Base-by-base conservation (phyloP, 2,329 filamentous ascomycete species). In the Cryphonectria japonica region DNA sequence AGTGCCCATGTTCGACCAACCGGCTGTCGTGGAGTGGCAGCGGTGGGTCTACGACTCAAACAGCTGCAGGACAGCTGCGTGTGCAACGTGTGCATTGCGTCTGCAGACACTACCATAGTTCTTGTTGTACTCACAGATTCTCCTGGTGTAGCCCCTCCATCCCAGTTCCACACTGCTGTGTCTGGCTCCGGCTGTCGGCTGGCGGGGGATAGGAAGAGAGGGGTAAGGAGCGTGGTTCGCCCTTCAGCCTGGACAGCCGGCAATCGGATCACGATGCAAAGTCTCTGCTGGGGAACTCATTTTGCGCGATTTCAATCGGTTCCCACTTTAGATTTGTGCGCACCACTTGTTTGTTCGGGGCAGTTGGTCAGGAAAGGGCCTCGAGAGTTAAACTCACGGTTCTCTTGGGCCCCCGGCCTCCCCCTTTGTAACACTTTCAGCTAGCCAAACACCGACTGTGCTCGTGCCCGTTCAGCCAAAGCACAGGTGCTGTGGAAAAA, bases 401-500 rank as follows among this genome's bases (percentile, higher is more conserved):
- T 65, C 61, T 68, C 7, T 70, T 37, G 65, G 41, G 43, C 62
- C 63, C 66, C 64, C 50, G 37, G 29, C 37, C 41, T 26, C 59
- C 64, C 60, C 43, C 41, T 54, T 32, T n/a, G 34, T 34, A 37
- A 46, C 54, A 16, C 19, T 39, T 50, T n/a, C 60, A 59, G 65
- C 71, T 68, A 59, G 65, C 71, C 68, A 68, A 64, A 66, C 65
- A 68, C 14, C 5, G 22, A 59, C 59, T 39, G 59, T 39, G 4
- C 59, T n/a, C n/a, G n/a, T 61, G 59, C 32, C 59, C 34, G 39
- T 61, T 8, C 22, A 39, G 7, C 59, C 19, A 52, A 66, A 52
- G 68, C 68, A 70, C 68, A 68, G n/a, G 22, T n/a, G 46, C 46
- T 50, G 46, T 72, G 71, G 60, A 67, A 64, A 65, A 62, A 60